Conservation (phyloP, 179 eudicot genomes). For the Spergularia azorica region DNA sequence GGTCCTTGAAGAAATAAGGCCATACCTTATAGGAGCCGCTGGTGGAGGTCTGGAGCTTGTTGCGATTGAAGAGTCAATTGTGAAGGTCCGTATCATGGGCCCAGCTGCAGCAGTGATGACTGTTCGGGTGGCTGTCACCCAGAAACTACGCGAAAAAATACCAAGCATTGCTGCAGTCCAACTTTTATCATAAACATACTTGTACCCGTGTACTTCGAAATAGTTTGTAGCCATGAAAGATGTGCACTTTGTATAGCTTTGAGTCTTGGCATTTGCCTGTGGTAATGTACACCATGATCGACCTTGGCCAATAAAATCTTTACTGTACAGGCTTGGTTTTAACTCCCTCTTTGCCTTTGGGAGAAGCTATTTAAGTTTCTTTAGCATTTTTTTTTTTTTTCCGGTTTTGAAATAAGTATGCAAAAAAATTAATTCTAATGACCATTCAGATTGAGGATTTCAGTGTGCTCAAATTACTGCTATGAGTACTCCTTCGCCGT, state of each 20-base stretch:
- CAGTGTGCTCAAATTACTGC: no score
- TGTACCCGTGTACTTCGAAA: background rate
- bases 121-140: constrained; percentile 95
- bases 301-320: background rate
- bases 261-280: background rate
- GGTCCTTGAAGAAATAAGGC: constrained; percentile 95
- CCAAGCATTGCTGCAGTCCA: constrained; percentile 94
- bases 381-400: no score
- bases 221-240: background rate
- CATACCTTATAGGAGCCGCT: constrained; percentile 82
- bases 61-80: constrained; percentile 84
- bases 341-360: no score
- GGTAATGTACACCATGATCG: background rate
- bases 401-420: no score
- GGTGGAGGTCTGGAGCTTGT: constrained; percentile 85
- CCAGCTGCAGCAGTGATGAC: constrained; percentile 98
- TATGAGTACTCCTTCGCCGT: no score
- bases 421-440: no score
- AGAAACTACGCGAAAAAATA: constrained; percentile 87
- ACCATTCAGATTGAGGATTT: no score
- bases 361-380: no score
- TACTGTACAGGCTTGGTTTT: background rate
- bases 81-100: constrained; percentile 77
- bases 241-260: background rate
- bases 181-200: constrained; percentile 47